Base-by-base conservation (phyloP, 108 stramenopile genomes). In the Chaetoceros muelleri region DNA sequence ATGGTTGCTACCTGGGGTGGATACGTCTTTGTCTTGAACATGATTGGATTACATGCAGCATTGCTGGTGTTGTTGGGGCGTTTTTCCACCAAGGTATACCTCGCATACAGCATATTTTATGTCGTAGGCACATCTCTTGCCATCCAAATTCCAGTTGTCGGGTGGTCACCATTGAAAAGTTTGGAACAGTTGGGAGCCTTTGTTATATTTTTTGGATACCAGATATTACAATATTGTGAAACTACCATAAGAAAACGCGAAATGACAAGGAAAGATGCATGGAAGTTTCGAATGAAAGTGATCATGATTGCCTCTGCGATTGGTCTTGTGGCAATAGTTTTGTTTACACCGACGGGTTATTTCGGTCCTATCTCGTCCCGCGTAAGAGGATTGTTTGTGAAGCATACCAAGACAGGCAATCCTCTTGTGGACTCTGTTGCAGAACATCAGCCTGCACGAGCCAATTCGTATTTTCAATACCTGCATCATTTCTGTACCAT, bases 1-100 rank as follows among this genome's bases (percentile, higher is more conserved):
- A 95, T 98, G 94, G 94, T 93, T 21, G 94, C 94, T 0, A 80
- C 94, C 0, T 98, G 95, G 97, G 95, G 95, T 29, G 95, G 98
- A 2, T 99, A 96, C 77, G 82, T 96, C 53, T 99, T 97, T 84
- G 95, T 99, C 21, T 60, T 97, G 60, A 99, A 99, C 78, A 72
- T 97, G 73, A 79, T 99, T 54, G 95, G 95, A 24, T 82, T 93
- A 22, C 93, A 96, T 69, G 94, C 90, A 2, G 84, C 89, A 1
- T 48, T 72, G 1, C 65, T 99, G 69, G 81, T 96, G 7, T 54
- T 86, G 46, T 53, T 72, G 53, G 95, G 95, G 40, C 61, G 95
- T 30, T 99, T 89, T 73, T 74, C 81, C 40, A 53, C 60, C 46
- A 85, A 92, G 49, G 71, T 96, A 16, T 94, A 95, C 64, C 62